These are phyloP conservation scores for Grosmannia penicillata DNA, from an alignment of 2,329 filamentous ascomycete species.

Conservation along the genomic window DNA sequence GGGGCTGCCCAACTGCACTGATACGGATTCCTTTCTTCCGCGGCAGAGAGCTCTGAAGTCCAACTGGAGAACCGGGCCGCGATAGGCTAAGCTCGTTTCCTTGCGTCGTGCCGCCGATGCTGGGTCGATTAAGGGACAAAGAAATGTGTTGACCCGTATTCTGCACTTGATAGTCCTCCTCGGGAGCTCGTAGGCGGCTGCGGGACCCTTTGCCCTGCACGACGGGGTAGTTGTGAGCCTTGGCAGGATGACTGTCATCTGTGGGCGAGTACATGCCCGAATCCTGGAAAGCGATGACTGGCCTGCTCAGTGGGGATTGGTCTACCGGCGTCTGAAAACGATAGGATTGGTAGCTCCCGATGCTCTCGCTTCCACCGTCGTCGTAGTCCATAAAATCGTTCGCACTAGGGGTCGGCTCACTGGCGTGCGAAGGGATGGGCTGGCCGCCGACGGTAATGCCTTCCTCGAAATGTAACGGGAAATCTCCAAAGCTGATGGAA, in stretches of 20 bases:
- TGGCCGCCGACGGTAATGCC: conserved; percentile 1
- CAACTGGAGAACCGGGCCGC: conserved; percentile 18
- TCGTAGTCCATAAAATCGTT: conserved; percentile 15
- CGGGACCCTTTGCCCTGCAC: no score
- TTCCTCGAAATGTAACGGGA: conserved; percentile 6
- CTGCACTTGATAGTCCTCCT: conserved; percentile 1
- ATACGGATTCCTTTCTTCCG: conserved; percentile 20
- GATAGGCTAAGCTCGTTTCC: conserved; percentile 11
- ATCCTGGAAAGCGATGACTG: no score
- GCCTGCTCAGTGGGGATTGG: conserved; percentile 3
- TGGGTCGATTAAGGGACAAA: background rate
- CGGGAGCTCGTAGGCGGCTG: no score
- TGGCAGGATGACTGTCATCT: no score
- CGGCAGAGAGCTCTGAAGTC: conserved; percentile 11
- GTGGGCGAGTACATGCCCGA: no score
- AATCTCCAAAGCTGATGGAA: conserved; percentile 4
- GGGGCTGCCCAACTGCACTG: conserved; percentile 19
- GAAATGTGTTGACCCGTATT: background rate
- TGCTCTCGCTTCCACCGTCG: conserved; percentile 9
- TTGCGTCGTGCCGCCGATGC: no score
- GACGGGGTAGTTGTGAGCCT: no score
- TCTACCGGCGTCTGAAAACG: conserved; percentile 9
- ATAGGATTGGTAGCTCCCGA: conserved; percentile 5
- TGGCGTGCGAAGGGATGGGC: conserved; percentile 3
- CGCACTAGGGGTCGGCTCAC: conserved; percentile 14